phyloP scores from a whole-genome alignment of 2,329 filamentous ascomycete genomes.

The Furcasterigmium furcatum region DNA sequence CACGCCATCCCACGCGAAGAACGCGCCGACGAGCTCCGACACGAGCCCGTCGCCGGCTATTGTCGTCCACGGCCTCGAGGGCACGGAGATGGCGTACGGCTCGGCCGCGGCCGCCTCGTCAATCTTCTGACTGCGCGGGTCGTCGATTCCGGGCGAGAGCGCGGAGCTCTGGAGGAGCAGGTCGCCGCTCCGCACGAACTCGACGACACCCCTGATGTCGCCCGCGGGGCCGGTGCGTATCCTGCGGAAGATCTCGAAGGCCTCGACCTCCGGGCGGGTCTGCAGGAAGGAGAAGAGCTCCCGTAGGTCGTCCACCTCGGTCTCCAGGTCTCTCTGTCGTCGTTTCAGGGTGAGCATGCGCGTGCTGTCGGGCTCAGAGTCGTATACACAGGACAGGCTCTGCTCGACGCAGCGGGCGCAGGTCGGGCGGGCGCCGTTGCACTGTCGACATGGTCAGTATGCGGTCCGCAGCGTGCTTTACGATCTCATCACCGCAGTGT shows the following conservation, averaged over 20 bases:
- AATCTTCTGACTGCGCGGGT: neutral
- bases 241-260: conserved; percentile 14
- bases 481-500: no score
- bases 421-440: conserved; percentile 7
- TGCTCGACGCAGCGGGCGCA: conserved; percentile 6
- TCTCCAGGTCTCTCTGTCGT: conserved; percentile 7
- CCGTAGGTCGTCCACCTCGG: conserved; percentile 5
- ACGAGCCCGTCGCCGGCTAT: conserved; percentile 24
- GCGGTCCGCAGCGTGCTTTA: neutral
- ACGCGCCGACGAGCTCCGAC: conserved; percentile 23
- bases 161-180: conserved; percentile 11
- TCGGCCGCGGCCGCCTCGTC: neutral
- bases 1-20: conserved; percentile 23
- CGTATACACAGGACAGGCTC: conserved; percentile 5
- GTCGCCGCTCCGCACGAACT: conserved; percentile 15
- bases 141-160: conserved; percentile 13
- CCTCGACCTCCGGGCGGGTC: conserved; percentile 13
- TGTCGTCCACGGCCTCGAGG: conserved; percentile 23
- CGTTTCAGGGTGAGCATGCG: conserved; percentile 2
- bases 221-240: conserved; percentile 8
- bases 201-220: conserved; percentile 3
- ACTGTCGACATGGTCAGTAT: neutral
- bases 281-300: conserved; percentile 14
- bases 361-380: conserved; percentile 8
- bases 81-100: conserved; percentile 14